phyloP scores from a whole-genome alignment of 1,284 basidiomycete genomes.

The Ganoderma leucocontextum region DNA sequence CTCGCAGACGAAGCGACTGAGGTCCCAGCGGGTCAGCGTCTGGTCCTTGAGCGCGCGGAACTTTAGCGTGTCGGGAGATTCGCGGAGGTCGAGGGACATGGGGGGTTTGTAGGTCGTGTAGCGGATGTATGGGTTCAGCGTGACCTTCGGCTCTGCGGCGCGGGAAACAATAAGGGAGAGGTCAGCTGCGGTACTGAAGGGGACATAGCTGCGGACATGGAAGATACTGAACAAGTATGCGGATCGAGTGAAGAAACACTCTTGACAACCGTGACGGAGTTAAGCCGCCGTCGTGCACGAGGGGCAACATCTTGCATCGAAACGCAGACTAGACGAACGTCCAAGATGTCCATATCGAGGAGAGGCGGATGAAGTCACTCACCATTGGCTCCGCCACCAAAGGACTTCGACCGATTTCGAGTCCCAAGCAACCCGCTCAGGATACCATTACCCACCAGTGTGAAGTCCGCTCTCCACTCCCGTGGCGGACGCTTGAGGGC shows the following conservation, averaged over 20 bases:
- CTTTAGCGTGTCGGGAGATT: slow-evolving; percentile 41
- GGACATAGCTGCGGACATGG: neutral
- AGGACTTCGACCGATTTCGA: slow-evolving; percentile 32
- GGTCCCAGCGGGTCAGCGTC: slow-evolving; percentile 47
- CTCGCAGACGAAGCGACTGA: slow-evolving; percentile 52
- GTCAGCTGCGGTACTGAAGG: slow-evolving; percentile 5
- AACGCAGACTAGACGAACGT: neutral
- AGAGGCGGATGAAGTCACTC: neutral
- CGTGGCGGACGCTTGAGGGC: slow-evolving; percentile 41
- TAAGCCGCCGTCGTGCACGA: neutral
- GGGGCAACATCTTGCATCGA: neutral
- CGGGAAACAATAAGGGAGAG: slow-evolving; percentile 1
- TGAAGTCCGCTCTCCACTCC: slow-evolving; percentile 47
- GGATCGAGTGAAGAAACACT: slow-evolving; percentile 1
- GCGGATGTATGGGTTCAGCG: slow-evolving; percentile 47
- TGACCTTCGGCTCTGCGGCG: slow-evolving; percentile 30
- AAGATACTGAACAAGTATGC: slow-evolving; percentile 1
- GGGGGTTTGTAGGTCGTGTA: slow-evolving; percentile 41
- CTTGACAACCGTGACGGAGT: neutral
- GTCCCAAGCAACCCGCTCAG: slow-evolving; percentile 37
- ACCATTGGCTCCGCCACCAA: slow-evolving; percentile 29
- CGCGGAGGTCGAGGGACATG: slow-evolving; percentile 48
- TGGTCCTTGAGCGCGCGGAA: slow-evolving; percentile 51
- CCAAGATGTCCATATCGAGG: neutral
- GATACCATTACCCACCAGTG: slow-evolving; percentile 36